Evolutionary conservation across 164 flowering plant species (phyloP).

Genomic region (Stephania cephalantha): DNA sequence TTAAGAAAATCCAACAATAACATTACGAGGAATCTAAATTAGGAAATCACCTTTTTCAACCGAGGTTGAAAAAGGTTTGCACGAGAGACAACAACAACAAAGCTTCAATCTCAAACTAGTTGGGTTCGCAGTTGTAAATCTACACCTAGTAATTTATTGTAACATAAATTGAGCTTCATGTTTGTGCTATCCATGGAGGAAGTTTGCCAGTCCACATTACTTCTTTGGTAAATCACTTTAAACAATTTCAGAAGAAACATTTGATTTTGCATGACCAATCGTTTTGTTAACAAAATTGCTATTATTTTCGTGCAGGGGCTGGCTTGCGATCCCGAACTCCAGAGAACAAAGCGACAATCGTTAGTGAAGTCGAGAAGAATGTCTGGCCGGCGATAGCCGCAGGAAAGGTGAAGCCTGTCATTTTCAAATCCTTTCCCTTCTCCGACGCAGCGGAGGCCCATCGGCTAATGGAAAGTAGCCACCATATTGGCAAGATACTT

Average conservation of each 20-base stretch:
- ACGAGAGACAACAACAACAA: too few species aligned
- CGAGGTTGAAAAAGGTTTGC: too few species aligned
- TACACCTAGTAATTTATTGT: too few species aligned
- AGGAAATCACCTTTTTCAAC: neutral
- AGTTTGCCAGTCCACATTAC: neutral
- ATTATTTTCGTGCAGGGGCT: conserved; percentile 46
- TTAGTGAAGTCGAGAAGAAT: conserved; percentile 77
- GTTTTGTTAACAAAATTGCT: neutral
- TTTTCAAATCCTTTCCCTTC: conserved; percentile 49
- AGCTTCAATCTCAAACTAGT: too few species aligned
- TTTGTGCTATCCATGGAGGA: neutral
- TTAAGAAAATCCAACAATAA: neutral
- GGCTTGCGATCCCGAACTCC: conserved; percentile 55
- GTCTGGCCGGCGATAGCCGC: conserved; percentile 83
- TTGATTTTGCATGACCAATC: neutral
- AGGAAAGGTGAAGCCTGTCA: conserved; percentile 72
- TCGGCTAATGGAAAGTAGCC: conserved; percentile 70
- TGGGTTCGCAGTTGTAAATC: too few species aligned
- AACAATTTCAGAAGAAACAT: neutral
- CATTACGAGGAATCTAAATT: neutral
- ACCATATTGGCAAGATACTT: conserved; percentile 76
- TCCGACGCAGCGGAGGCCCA: conserved; percentile 77
- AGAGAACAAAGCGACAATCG: conserved; percentile 72
- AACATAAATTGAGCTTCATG: neutral
- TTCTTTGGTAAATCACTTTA: neutral